Conservation (phyloP, 2,329 filamentous ascomycete genomes). For the Neoscytalidium dimidiatum region DNA sequence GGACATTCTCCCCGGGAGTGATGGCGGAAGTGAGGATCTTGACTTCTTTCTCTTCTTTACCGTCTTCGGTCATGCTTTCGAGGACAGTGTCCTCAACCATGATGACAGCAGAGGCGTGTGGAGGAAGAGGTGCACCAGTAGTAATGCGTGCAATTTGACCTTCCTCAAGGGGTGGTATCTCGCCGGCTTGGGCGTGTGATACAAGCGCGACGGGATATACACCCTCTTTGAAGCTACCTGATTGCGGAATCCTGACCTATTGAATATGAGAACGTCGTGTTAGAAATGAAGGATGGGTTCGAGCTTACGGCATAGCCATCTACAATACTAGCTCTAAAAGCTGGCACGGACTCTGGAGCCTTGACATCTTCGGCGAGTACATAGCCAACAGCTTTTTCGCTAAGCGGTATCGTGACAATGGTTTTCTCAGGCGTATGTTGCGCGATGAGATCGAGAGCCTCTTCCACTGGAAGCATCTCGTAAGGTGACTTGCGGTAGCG, state of each 20-base stretch:
- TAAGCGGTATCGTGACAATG: slow-evolving; percentile 60
- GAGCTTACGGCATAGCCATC: slow-evolving; percentile 75
- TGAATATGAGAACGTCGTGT: neutral
- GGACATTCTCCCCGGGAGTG: slow-evolving; percentile 79
- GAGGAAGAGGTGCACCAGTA: slow-evolving; percentile 87
- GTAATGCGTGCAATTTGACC: slow-evolving; percentile 89
- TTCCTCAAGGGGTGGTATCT: slow-evolving; percentile 63
- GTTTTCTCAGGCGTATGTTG: slow-evolving; percentile 68
- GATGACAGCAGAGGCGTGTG: slow-evolving; percentile 85
- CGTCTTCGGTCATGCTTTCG: slow-evolving; percentile 73
- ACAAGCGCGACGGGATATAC: slow-evolving; percentile 83
- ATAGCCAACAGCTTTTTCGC: slow-evolving; percentile 68
- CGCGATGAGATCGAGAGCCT: slow-evolving; percentile 74
- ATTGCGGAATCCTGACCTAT: slow-evolving; percentile 34
- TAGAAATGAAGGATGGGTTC: neutral
- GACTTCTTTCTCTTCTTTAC: slow-evolving; percentile 80
- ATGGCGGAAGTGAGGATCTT: slow-evolving; percentile 81
- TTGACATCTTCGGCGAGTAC: slow-evolving; percentile 82
- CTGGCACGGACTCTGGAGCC: slow-evolving; percentile 81
- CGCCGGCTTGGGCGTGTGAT: slow-evolving; percentile 78
- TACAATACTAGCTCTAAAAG: slow-evolving; percentile 93
- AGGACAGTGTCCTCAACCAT: slow-evolving; percentile 96
- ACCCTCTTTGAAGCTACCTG: slow-evolving; percentile 63
- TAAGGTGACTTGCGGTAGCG: slow-evolving; percentile 86
- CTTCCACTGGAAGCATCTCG: slow-evolving; percentile 83